These are phyloP conservation scores for Hibiscus mutabilis DNA, from an alignment of 345 rosid genomes.

Conservation along the genomic window DNA sequence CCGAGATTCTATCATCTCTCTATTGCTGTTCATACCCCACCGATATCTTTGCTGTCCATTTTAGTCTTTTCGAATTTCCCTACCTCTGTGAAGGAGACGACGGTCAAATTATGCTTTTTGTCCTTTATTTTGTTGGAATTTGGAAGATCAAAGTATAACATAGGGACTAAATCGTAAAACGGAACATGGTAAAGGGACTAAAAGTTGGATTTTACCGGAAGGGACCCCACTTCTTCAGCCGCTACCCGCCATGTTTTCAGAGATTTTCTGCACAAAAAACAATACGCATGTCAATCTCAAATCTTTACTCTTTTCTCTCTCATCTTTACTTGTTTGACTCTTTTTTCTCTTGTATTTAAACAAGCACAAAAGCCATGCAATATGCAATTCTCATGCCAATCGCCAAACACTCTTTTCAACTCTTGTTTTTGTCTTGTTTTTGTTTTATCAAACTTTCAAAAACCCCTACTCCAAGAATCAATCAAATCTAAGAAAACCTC, in stretches of 20 bases:
- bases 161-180: too few relatives aligned
- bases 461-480: constrained; percentile 3
- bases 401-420: background rate
- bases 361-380: constrained; percentile 18
- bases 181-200: background rate
- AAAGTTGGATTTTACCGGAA: background rate
- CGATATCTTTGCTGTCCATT: background rate
- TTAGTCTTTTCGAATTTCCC: background rate
- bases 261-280: constrained; percentile 68
- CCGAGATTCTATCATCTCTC: constrained; percentile 31
- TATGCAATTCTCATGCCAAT: background rate
- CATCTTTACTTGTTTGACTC: background rate
- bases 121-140: too few relatives aligned
- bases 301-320: background rate
- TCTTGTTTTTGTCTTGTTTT: background rate
- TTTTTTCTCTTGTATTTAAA: constrained; percentile 1
- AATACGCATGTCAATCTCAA: constrained; percentile 75
- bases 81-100: too few relatives aligned
- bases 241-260: constrained; percentile 91
- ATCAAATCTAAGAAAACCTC: background rate
- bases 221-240: constrained; percentile 26
- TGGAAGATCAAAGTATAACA: too few relatives aligned
- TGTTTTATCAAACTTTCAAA: constrained; percentile 6
- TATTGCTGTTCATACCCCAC: background rate
- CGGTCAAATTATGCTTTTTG: too few relatives aligned